Evolutionary conservation across 148 eudicot species (phyloP), one percentile per base, ranked within the genome.

Genomic region (Linanthus parryae): DNA sequence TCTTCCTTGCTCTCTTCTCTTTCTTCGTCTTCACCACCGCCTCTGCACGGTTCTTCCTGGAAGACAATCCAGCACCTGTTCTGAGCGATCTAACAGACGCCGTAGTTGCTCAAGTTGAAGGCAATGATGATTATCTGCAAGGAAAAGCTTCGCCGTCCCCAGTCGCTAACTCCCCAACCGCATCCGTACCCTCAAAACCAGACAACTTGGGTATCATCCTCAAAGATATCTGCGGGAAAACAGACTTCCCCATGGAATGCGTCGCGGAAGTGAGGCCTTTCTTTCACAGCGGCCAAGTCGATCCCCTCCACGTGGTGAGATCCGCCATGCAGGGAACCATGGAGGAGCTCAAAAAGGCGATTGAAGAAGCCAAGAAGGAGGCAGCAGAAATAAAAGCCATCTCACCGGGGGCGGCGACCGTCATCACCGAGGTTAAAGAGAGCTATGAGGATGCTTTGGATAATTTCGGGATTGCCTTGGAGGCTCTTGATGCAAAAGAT

Each of bases 191-290:
- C 48, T 21, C 5, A 2, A 11, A 5, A 14, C 17, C 48, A 27
- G 2, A 2, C 10, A 10, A 16, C 11, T 19, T 9, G 22, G 7
- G 14, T 17, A 22, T 18, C 4, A 25, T 4, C 4, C 36, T 72
- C 15, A 52, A 52, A 46, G 46, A 56, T 25, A 58, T 59, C 1
- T 77, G 83, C 20, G 39, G 26, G 0, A 47, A 57, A 2, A 78
- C 83, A 0, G 79, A 73, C 17, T 39, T 70, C 24, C 60, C 73
- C 0, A 38, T 30, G 1, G 36, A 73, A 3, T 78, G 83, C 55
- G 1, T 67, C 13, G 21, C 55, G 12, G 17, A 71, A 0, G 35
- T 67, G 2, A 31, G 2, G 11, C 67, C 78, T 0, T 17, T 22
- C 27, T 26, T n/a, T n/a, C n/a, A 64, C 7, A 3, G 37, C 0